These are phyloP conservation scores for Ceratocystiopsis sp. DNA, from an alignment of 2,329 filamentous ascomycete species.

Conservation along the genomic window DNA sequence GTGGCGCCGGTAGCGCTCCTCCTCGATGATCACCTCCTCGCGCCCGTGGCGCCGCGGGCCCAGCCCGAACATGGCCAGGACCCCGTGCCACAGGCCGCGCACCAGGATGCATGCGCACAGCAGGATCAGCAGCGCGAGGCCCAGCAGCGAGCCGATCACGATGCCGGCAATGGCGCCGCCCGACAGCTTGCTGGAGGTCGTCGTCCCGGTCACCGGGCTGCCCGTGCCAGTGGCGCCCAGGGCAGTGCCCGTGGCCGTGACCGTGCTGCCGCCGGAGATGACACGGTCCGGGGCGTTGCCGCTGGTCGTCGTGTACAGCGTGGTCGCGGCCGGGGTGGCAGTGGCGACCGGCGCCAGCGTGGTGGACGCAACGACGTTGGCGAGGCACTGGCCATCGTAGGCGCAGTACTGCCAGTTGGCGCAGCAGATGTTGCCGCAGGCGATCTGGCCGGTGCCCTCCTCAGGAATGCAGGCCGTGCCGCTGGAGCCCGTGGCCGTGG, in stretches of 20 bases:
- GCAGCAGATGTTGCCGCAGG: slow-evolving; percentile 57
- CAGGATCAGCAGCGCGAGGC: slow-evolving; percentile 47
- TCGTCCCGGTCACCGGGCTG: slow-evolving; percentile 30
- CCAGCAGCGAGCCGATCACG: slow-evolving; percentile 55
- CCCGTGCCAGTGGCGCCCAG: slow-evolving; percentile 28
- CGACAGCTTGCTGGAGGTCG: slow-evolving; percentile 31
- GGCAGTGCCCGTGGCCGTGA: slow-evolving; percentile 31
- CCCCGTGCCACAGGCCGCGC: slow-evolving; percentile 40
- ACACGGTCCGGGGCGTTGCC: slow-evolving; percentile 30
- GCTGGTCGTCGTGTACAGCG: slow-evolving; percentile 19
- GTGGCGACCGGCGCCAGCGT: slow-evolving; percentile 14
- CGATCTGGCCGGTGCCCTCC: slow-evolving; percentile 32
- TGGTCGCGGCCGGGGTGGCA: slow-evolving; percentile 14
- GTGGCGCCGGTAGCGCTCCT: slow-evolving; percentile 41
- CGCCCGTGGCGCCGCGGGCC: slow-evolving; percentile 32
- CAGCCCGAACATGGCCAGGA: slow-evolving; percentile 43
- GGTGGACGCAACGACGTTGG: slow-evolving; percentile 22
- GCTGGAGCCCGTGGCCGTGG: slow-evolving; percentile 12
- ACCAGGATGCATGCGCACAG: slow-evolving; percentile 61
- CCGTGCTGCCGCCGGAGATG: slow-evolving; percentile 34
- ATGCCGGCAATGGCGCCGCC: slow-evolving; percentile 66
- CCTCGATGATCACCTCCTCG: slow-evolving; percentile 30
- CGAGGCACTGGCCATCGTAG: slow-evolving; percentile 36
- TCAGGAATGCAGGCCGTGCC: slow-evolving; percentile 32
- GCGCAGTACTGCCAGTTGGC: slow-evolving; percentile 52